Conservation (phyloP, 78 protist species). For the Cavenderia fasciculata region DNA sequence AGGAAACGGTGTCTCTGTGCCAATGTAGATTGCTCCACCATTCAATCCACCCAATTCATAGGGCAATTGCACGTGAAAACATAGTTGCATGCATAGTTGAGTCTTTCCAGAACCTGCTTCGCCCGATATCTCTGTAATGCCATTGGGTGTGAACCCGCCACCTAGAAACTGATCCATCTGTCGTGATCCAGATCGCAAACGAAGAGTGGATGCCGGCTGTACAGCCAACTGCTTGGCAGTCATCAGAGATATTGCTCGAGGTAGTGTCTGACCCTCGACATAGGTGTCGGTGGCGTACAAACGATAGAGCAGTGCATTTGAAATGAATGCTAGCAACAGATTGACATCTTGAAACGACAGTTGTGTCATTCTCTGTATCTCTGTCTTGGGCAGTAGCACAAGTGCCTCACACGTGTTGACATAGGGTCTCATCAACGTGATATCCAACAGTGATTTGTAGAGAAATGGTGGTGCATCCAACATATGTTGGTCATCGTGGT, state of each 20-base stretch:
- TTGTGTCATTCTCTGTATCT: constrained; percentile 28
- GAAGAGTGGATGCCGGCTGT: constrained; percentile 18
- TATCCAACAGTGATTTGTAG: too few species aligned
- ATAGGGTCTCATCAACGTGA: too few species aligned
- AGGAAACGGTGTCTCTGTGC: constrained; percentile 33
- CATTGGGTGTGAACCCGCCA: constrained; percentile 63
- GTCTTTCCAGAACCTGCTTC: constrained; percentile 75
- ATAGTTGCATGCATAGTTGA: constrained; percentile 36
- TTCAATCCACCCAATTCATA: constrained; percentile 57
- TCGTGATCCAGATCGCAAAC: constrained; percentile 15
- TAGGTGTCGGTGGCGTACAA: not conserved
- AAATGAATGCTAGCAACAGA: not conserved
- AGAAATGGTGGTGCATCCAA: too few species aligned
- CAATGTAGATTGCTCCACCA: constrained; percentile 48
- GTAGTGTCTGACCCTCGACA: not conserved
- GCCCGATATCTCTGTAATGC: constrained; percentile 73
- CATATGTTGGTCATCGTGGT: too few species aligned
- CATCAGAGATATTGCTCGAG: not conserved
- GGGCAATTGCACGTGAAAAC: constrained; percentile 50
- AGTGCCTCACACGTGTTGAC: too few species aligned
- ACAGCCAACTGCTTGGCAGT: constrained; percentile 26
- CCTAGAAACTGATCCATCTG: constrained; percentile 1
- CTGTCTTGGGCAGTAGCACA: too few species aligned
- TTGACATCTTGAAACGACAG: not conserved
- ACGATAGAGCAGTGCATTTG: constrained; percentile 21